phyloP scores from a whole-genome alignment of 495 filamentous ascomycete species.

The Antarctomyces pellizariae region DNA sequence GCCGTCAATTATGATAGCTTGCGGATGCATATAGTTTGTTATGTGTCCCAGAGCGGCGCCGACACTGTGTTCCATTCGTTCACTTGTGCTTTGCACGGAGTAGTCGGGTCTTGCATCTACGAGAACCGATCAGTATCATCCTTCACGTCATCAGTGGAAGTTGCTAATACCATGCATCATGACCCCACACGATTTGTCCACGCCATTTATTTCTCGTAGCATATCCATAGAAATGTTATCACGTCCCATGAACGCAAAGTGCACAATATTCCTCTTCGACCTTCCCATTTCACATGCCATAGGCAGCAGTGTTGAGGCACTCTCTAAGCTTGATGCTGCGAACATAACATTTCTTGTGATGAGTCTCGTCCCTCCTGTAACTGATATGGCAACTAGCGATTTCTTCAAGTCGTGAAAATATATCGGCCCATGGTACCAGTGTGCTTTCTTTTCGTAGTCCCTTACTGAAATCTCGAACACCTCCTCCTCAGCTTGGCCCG shows the following conservation, averaged over 20 bases:
- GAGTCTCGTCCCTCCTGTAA: constrained; percentile 13
- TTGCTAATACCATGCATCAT: constrained; percentile 26
- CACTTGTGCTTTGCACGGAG: constrained; percentile 21
- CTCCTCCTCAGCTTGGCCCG: background rate
- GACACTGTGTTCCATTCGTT: constrained; percentile 27
- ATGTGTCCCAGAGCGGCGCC: constrained; percentile 19
- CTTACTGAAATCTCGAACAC: too few relatives aligned
- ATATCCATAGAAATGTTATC: constrained; percentile 27
- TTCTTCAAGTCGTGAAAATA: constrained; percentile 27
- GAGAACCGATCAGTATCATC: constrained; percentile 7
- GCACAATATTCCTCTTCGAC: constrained; percentile 22
- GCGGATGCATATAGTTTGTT: constrained; percentile 23
- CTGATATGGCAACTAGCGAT: constrained; percentile 21
- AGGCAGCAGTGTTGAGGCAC: constrained; percentile 26
- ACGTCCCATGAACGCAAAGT: constrained; percentile 29
- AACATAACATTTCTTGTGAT: constrained; percentile 22
- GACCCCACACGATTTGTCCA: constrained; percentile 24
- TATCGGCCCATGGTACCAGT: constrained; percentile 30
- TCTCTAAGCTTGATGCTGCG: constrained; percentile 24
- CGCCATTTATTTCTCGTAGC: constrained; percentile 25
- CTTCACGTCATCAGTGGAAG: background rate
- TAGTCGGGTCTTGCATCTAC: constrained; percentile 26
- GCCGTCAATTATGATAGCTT: constrained; percentile 25
- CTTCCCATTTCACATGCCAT: constrained; percentile 30
- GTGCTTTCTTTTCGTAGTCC: too few relatives aligned